A percentile compares a stretch with the other conserved stretches of the same genome.
Conservation (phyloP, 257 asterid species). For the Penstemon barbatus region DNA sequence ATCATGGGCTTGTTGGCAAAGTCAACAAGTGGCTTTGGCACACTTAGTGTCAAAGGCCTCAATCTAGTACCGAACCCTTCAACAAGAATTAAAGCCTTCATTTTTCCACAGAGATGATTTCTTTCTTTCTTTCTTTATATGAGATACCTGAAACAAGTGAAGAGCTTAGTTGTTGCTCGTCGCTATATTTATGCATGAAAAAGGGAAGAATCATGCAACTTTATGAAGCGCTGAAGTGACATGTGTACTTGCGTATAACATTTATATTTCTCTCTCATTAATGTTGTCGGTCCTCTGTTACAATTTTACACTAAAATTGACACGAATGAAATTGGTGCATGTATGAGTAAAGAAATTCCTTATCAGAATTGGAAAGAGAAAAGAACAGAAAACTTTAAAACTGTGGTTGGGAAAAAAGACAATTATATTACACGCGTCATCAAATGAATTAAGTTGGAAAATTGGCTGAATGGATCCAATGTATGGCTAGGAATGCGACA, state of each 20-base stretch:
- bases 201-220: slow-evolving; percentile 39
- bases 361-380: slow-evolving; percentile 27
- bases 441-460: slow-evolving; percentile 26
- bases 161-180: slow-evolving; percentile 23
- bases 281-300: slow-evolving; percentile 42
- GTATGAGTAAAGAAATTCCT: slow-evolving; percentile 31
- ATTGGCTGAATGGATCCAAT: slow-evolving; percentile 25
- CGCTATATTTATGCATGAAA: slow-evolving; percentile 34
- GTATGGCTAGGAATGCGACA: slow-evolving; percentile 42
- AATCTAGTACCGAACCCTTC: slow-evolving; percentile 94
- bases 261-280: slow-evolving; percentile 38
- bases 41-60: slow-evolving; percentile 88
- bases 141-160: slow-evolving; percentile 19
- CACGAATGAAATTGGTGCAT: slow-evolving; percentile 43
- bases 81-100: slow-evolving; percentile 96
- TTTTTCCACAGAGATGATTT: slow-evolving; percentile 33
- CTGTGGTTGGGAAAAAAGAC: slow-evolving; percentile 30
- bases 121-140: slow-evolving; percentile 25
- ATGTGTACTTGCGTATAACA: slow-evolving; percentile 44
- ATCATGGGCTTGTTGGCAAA: slow-evolving; percentile 98
- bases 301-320: slow-evolving; percentile 36
- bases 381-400: slow-evolving; percentile 19
- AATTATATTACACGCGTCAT: slow-evolving; percentile 32
- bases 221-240: slow-evolving; percentile 42
- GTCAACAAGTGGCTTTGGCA: slow-evolving; percentile 94